Evolutionary conservation across 192 early-diverging fungal genomes (phyloP).

Genomic region (Podochytrium sp.): DNA sequence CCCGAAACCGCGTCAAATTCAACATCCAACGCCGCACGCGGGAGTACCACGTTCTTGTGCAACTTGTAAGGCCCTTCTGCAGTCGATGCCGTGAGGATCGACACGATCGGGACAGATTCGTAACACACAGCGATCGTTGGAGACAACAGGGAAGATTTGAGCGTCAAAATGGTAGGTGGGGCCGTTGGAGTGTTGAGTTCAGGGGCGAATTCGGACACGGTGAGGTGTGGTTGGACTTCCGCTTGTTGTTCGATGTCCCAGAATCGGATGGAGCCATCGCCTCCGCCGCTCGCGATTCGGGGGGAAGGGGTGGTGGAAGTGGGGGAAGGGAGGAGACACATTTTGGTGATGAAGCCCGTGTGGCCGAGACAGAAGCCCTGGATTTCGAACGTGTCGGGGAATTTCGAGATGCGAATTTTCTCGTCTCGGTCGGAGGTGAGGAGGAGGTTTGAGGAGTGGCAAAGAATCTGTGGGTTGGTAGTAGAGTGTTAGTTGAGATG

Average conservation of each 20-base stretch:
- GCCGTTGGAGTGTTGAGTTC: not conserved
- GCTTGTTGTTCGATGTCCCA: conserved; percentile 74
- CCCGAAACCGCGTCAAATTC: conserved; percentile 5
- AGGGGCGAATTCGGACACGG: not conserved
- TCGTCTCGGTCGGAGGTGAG: conserved; percentile 97
- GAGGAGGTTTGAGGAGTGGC: too few relatives aligned
- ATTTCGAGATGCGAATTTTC: conserved; percentile 92
- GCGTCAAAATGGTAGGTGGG: conserved; percentile 1
- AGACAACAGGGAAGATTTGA: conserved; percentile 8
- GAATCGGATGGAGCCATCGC: conserved; percentile 76
- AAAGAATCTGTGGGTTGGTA: too few relatives aligned
- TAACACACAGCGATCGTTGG: conserved; percentile 8
- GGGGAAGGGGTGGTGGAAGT: not conserved
- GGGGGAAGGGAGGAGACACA: conserved; percentile 54
- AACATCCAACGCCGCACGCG: conserved; percentile 8
- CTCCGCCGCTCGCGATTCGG: conserved; percentile 77
- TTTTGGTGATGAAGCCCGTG: conserved; percentile 66
- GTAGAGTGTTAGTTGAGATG: too few relatives aligned
- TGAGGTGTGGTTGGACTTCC: conserved; percentile 69
- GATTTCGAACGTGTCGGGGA: conserved; percentile 89
- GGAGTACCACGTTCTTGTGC: conserved; percentile 3
- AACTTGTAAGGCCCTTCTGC: not conserved
- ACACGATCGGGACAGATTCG: conserved; percentile 8
- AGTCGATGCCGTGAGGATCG: not conserved
- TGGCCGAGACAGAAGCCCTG: conserved; percentile 90